Evolutionary conservation across 345 rosid species (phyloP).

Genomic region (Zanthoxylum bungeanum): DNA sequence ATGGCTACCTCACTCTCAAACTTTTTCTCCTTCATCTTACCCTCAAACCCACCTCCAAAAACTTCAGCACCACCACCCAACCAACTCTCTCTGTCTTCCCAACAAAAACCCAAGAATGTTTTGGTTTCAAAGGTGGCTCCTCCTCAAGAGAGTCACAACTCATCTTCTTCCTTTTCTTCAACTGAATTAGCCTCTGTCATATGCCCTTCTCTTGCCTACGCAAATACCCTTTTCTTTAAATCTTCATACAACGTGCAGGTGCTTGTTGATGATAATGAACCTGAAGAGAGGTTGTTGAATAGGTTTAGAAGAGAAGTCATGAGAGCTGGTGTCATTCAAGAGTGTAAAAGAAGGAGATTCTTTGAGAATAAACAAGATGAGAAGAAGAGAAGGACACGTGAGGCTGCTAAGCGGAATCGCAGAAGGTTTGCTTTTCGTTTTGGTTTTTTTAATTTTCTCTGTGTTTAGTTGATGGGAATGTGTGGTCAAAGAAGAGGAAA

Average conservation of each 20-base stretch:
- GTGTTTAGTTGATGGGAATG: conserved; percentile 7
- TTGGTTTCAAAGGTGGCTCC: conserved; percentile 24
- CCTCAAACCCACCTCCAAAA: conserved; percentile 43
- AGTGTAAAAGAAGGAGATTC: conserved; percentile 61
- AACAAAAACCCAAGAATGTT: conserved; percentile 25
- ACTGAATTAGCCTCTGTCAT: conserved; percentile 55
- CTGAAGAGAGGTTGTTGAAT: conserved; percentile 64
- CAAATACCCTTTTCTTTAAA: conserved; percentile 66
- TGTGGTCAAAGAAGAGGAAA: background rate
- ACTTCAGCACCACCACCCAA: conserved; percentile 28
- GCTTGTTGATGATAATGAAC: conserved; percentile 66
- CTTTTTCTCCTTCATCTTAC: conserved; percentile 59
- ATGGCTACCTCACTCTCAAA: conserved; percentile 72
- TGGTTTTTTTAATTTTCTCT: background rate
- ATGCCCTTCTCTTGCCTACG: conserved; percentile 66
- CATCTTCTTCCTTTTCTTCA: conserved; percentile 21
- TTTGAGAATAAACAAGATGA: conserved; percentile 71
- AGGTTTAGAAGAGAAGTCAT: conserved; percentile 75
- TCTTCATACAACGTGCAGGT: conserved; percentile 75
- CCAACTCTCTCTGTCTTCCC: conserved; percentile 27
- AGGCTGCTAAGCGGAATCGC: conserved; percentile 80
- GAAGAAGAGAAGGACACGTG: conserved; percentile 71
- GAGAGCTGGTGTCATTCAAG: conserved; percentile 81
- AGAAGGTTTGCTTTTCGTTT: conserved; percentile 35
- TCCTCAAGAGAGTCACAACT: conserved; percentile 19